A percentile compares a stretch with the other conserved stretches of the same genome.
Conservation (phyloP, 2,329 filamentous ascomycete species). For the Emmonsiellopsis sp. region DNA sequence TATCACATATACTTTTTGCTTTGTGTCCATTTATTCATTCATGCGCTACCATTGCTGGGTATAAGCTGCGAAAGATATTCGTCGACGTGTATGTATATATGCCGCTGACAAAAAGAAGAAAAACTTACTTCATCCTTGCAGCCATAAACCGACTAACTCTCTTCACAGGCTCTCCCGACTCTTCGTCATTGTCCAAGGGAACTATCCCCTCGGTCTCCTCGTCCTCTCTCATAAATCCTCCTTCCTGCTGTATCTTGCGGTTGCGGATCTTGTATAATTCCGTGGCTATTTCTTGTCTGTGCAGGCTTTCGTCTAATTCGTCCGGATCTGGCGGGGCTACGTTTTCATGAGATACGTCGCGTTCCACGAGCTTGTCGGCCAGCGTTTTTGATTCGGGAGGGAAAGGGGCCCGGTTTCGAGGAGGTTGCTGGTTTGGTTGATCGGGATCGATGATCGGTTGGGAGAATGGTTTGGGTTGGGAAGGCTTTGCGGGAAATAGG, state of each 20-base stretch:
- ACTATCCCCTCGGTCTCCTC: slow-evolving; percentile 52
- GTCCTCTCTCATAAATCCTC: slow-evolving; percentile 68
- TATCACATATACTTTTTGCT: too few species aligned
- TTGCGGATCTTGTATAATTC: slow-evolving; percentile 80
- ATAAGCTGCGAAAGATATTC: too few species aligned
- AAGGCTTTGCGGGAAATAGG: slow-evolving; percentile 29
- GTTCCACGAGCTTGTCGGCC: slow-evolving; percentile 50
- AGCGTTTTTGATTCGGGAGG: slow-evolving; percentile 23
- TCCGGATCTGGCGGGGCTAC: slow-evolving; percentile 42
- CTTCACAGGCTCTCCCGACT: slow-evolving; percentile 18
- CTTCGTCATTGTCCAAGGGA: slow-evolving; percentile 50
- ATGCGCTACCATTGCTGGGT: background rate
- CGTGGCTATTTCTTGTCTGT: slow-evolving; percentile 67
- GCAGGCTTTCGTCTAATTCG: slow-evolving; percentile 61
- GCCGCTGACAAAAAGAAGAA: background rate
- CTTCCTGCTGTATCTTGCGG: slow-evolving; percentile 69
- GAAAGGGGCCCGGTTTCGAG: slow-evolving; percentile 5
- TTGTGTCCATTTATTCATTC: too few species aligned
- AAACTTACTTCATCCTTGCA: slow-evolving; percentile 29
- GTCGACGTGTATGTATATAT: background rate
- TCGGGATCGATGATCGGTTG: slow-evolving; percentile 21
- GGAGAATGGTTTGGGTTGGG: slow-evolving; percentile 29
- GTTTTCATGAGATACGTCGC: slow-evolving; percentile 25
- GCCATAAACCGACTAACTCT: slow-evolving; percentile 40
- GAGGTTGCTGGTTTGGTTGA: slow-evolving; percentile 12